These are phyloP conservation scores for Trichosanthes cucumerina DNA, from an alignment of 306 rosid species.

Conservation along the genomic window DNA sequence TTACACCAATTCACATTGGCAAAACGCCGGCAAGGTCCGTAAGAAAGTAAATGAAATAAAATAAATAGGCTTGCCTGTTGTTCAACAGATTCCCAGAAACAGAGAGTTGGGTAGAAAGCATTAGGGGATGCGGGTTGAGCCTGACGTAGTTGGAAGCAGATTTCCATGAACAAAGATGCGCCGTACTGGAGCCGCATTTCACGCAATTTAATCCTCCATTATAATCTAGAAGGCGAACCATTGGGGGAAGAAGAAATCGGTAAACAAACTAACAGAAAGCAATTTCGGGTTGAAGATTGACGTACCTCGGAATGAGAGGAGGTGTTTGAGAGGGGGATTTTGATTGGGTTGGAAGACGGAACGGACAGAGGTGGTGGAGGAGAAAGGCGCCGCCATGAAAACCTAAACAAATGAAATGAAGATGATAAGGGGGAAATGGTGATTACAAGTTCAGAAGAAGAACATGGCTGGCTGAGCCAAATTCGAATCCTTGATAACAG, in stretches of 20 bases:
- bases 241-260: not conserved
- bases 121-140: slow-evolving; percentile 17
- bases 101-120: slow-evolving; percentile 27
- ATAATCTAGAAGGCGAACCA: not conserved
- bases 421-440: not conserved
- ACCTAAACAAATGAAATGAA: not conserved
- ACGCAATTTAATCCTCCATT: slow-evolving; percentile 17
- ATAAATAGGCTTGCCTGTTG: slow-evolving; percentile 30
- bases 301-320: slow-evolving; percentile 30
- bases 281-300: not conserved
- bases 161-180: slow-evolving; percentile 28
- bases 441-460: not conserved
- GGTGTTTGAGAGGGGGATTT: slow-evolving; percentile 32
- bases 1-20: not conserved
- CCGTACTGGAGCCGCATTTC: slow-evolving; percentile 24
- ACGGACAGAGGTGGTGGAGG: slow-evolving; percentile 40
- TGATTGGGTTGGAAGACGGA: slow-evolving; percentile 34
- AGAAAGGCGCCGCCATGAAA: slow-evolving; percentile 63
- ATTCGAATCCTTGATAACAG: not conserved
- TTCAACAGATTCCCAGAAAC: slow-evolving; percentile 18
- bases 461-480: not conserved
- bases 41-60: not conserved
- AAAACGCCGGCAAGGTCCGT: not conserved
- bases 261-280: not conserved
- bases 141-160: slow-evolving; percentile 42